Evolutionary conservation across 1,139 yeast species (phyloP).

Genomic region (Debaryomycetaceae sp.): DNA sequence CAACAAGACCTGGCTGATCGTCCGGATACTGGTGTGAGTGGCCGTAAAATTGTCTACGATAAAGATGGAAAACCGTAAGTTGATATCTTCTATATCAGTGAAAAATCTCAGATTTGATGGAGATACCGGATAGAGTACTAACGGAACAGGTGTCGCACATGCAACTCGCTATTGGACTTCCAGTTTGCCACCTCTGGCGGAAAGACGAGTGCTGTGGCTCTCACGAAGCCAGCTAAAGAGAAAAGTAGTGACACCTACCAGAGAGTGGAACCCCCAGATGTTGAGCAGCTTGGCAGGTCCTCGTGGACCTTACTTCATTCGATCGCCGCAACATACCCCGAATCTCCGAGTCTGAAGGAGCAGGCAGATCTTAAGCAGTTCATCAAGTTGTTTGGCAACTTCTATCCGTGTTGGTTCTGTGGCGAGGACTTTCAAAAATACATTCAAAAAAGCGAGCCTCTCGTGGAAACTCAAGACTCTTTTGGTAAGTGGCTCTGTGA

Average conservation of each 20-base stretch:
- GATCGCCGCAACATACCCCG: constrained; percentile 88
- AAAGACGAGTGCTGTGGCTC: constrained; percentile 13
- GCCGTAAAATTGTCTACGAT: constrained; percentile 72
- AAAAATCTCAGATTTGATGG: background rate
- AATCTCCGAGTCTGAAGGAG: constrained; percentile 53
- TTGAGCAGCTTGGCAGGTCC: constrained; percentile 71
- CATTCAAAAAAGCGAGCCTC: constrained; percentile 58
- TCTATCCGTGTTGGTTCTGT: constrained; percentile 95
- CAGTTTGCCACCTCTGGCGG: constrained; percentile 49
- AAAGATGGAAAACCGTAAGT: constrained; percentile 89
- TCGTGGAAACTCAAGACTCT: constrained; percentile 67
- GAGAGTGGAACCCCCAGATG: constrained; percentile 82
- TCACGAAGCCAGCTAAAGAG: constrained; percentile 10
- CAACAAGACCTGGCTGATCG: background rate
- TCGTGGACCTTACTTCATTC: constrained; percentile 94
- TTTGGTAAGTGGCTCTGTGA: constrained; percentile 91
- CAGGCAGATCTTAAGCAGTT: constrained; percentile 74
- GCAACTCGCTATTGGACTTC: constrained; percentile 76
- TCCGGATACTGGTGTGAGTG: constrained; percentile 54
- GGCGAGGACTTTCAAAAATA: constrained; percentile 78
- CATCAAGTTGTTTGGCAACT: constrained; percentile 64
- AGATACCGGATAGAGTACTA: constrained; percentile 1
- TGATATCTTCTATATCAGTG: background rate
- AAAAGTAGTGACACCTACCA: constrained; percentile 16
- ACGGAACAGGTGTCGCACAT: constrained; percentile 65